Conservation (phyloP, 2,329 filamentous ascomycete species). For the Fusarium sp. region DNA sequence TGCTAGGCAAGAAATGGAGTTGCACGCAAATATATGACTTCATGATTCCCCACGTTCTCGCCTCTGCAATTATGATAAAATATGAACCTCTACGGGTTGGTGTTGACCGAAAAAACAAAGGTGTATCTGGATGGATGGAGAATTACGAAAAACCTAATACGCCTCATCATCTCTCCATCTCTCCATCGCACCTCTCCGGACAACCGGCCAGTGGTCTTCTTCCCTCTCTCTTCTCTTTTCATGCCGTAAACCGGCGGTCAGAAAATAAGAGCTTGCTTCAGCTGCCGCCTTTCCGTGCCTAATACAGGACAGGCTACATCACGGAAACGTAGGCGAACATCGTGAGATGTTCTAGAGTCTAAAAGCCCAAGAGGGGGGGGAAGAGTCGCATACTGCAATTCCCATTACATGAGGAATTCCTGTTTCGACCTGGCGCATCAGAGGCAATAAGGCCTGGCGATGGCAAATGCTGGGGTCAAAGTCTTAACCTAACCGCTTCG, state of each 20-base stretch:
- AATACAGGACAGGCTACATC: background rate
- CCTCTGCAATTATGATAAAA: background rate
- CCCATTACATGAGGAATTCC: conserved; percentile 36
- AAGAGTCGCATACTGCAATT: conserved; percentile 25
- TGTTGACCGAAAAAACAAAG: conserved; percentile 8
- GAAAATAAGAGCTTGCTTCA: conserved; percentile 11
- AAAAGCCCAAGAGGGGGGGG: background rate
- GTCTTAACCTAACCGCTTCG: conserved; percentile 20
- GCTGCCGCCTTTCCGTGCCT: conserved; percentile 11
- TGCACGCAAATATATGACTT: conserved; percentile 40
- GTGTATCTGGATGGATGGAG: conserved; percentile 1
- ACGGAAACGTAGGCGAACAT: conserved; percentile 8
- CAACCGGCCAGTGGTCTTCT: background rate
- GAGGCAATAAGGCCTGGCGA: conserved; percentile 6
- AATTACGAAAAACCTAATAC: conserved; percentile 13
- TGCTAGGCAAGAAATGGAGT: conserved; percentile 33
- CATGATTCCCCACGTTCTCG: conserved; percentile 38
- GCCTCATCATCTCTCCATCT: background rate
- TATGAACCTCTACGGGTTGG: conserved; percentile 5
- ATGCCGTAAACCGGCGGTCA: conserved; percentile 27
- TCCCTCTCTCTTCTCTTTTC: background rate
- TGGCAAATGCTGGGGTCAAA: conserved; percentile 21
- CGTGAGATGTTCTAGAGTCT: conserved; percentile 16
- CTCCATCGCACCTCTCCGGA: background rate
- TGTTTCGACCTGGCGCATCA: conserved; percentile 27